Evolutionary conservation across 352 stramenopile species (phyloP), one percentile per base, ranked within the genome.

Genomic region (Elongisporangium undulatum): DNA sequence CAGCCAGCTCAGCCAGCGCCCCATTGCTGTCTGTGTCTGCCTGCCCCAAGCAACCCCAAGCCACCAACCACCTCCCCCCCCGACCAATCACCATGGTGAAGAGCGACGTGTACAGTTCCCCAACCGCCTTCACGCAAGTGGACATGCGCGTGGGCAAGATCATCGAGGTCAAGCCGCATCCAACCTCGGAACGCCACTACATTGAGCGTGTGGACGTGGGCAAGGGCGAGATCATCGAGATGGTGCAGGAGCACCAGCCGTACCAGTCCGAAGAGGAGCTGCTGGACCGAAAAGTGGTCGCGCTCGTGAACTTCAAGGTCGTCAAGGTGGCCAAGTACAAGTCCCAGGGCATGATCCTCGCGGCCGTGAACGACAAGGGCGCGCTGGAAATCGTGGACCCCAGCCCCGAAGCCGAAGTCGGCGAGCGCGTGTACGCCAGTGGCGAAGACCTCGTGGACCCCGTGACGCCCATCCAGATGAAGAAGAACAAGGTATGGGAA

Each of bases 401-500:
- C 9, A 72, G 65, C 17, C 69, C 72, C 0, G 79, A 91, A 53
- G 77, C 82, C 15, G 79, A 89, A 54, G 61, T 91, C 24, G 82
- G 82, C 55, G 82, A 91, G 63, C 77, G 79, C 59, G 73, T 91
- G 53, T 88, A 89, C 71, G 82, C 82, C 5, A 82, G 74, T 39
- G 82, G 82, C 55, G 82, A 91, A 61, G 82, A 91, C 62, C 39
- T 86, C 24, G 67, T 76, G 50, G 79, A 91, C 52, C 82, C 82
- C 17, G 79, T 91, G 49, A 91, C 82, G 9, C 68, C 82, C 51
- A 89, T 91, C 54, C 79, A 89, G 70, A 87, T 91, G 77, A 91
- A 91, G 76, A 91, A 91, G 74, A 88, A 89, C 74, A 91, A 91
- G 71, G 79, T 89, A 50, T 91, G 82, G 82, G 82, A 91, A 48